Base-by-base conservation (phyloP, 2,329 filamentous ascomycete species). In the Alternaria sp. region DNA sequence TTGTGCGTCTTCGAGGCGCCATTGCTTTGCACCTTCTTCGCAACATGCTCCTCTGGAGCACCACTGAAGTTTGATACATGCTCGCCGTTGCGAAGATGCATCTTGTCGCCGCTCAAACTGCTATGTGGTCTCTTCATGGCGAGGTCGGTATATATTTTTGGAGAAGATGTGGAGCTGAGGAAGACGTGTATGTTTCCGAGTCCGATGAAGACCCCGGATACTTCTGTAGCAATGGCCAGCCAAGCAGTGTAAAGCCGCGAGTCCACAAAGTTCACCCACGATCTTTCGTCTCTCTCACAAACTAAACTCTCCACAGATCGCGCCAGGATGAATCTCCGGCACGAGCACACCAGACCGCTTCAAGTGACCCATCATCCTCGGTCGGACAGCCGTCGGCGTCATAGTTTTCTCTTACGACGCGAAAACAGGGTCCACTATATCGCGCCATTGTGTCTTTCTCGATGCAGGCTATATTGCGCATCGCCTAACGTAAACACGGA, bases 21-120 rank as follows among this genome's bases (percentile, higher is more conserved):
- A 56, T 65, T 68, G 58, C 49, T 64, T 46, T 69, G 63, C 37
- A 68, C 43, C 33, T 69, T 69, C 45, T 64, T 65, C 41, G 70
- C 61, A 21, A 63, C 53, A 50, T 63, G 65, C 53, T 67, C 64
- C 26, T 68, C 55, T 18, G 66, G 26, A 55, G 65, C 57, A 20
- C 49, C 68, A 15, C 68, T 56, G 28, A 71, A 71, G 18, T 63
- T 70, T 41, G 65, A 60, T 20, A 60, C 60, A 20, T 67, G 61
- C 25, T 71, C 67, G 56, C 63, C 67, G 37, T 69, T 67, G 21
- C 66, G 64, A 23, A 74, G 50, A 68, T 74, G 72, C 68, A 71
- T 73, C 12, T 67, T 69, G 37, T 18, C 47, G 6, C 18, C 47
- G 6, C 20, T 14, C 21, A 57, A n/a, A 43, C 57, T 64, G 28